Conservation (phyloP, 495 filamentous ascomycete species). For the Tuber calosporum region DNA sequence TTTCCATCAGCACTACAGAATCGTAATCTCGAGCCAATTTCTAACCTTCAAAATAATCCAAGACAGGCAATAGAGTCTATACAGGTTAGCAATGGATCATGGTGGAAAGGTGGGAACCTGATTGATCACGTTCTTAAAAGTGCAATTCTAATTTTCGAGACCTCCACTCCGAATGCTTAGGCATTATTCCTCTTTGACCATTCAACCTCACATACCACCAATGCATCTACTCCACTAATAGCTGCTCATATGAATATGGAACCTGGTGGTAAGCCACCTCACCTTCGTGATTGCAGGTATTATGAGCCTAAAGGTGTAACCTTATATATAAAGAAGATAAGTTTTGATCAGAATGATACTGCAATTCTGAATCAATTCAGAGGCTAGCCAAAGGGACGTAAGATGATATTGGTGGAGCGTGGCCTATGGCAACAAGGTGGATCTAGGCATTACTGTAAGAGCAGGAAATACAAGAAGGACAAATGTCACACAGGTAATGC, state of each 20-base stretch:
- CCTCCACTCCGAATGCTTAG: not conserved
- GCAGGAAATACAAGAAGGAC: not conserved
- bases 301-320: too few species aligned
- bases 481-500: not conserved
- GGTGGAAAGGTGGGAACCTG: not conserved
- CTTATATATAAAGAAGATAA: not conserved
- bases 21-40: too few species aligned
- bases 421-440: not conserved
- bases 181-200: constrained; percentile 2
- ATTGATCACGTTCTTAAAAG: too few species aligned
- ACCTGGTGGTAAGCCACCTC: too few species aligned
- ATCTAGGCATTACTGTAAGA: not conserved
- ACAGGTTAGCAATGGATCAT: too few species aligned
- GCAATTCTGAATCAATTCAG: not conserved
- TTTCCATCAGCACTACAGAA: too few species aligned
- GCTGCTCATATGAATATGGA: not conserved
- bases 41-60: too few species aligned
- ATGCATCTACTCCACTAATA: not conserved
- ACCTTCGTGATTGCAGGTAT: constrained; percentile 5
- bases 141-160: too few species aligned
- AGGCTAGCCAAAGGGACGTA: not conserved
- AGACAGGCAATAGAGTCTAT: too few species aligned
- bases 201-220: too few species aligned
- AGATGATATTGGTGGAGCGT: not conserved
- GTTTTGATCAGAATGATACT: not conserved